Evolutionary conservation across 1,284 basidiomycete genomes (phyloP), one percentile per base, ranked within the genome.

Genomic region (Xerocomus minutiporus): DNA sequence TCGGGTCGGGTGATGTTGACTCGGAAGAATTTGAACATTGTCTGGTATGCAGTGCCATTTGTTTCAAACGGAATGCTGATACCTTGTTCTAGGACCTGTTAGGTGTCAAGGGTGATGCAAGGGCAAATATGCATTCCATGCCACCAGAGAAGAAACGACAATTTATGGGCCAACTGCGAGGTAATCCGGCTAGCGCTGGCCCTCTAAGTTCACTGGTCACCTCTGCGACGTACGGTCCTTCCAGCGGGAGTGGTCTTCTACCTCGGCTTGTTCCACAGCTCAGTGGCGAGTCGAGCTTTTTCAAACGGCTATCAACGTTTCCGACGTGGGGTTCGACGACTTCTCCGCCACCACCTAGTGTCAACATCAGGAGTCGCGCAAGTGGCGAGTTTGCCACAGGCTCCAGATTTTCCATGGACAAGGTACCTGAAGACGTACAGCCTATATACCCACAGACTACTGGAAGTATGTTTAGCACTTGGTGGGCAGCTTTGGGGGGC

Each of bases 401-500:
- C 36, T 20, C 54, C 41, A 46, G 56, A 49, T 59, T 49, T 6
- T 64, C 54, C 17, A 4, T 40, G 11, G 69, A 72, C 49, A 75
- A 67, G 44, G 50, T 59, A 5, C 63, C 60, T 4, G 73, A 74
- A 50, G 71, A 72, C 28, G 55, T 59, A 26, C 68, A 56, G 49
- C 65, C 72, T 3, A 58, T 91, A 5, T 82, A 84, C 48, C 76
- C 82, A 15, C 88, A 91, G 62, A 75, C 61, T 11, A 91, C 88
- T 1, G 88, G 90, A 15, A 79, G 87, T 12, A 69, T 88, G 28
- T 92, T 88, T 82, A 78, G 79, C 53, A 83, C 77, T 60, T 91
- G 83, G 84, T 89, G 83, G 82, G 60, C 74, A 15, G 81, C 79
- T 29, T 79, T 84, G n/a, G 83, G 81, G 8, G 81, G 80, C 0